phyloP scores from a whole-genome alignment of 2,329 filamentous ascomycete species.

The Aspergillus pseudoglaucus region DNA sequence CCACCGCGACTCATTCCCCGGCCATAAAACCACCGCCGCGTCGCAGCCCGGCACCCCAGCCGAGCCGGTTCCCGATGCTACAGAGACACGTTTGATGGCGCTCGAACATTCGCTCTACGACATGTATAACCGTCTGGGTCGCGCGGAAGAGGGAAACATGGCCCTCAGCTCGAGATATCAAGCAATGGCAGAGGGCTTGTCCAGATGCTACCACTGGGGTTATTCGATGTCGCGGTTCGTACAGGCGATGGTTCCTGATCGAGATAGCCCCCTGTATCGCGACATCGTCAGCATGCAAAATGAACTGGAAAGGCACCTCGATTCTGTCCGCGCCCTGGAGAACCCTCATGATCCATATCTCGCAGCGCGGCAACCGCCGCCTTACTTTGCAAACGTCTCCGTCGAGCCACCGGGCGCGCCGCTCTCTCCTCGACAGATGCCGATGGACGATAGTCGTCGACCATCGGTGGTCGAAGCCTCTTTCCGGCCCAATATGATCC shows the following conservation, averaged over 20 bases:
- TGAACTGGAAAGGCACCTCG: slow-evolving; percentile 57
- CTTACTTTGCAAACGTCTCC: slow-evolving; percentile 54
- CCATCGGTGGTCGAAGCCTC: slow-evolving; percentile 57
- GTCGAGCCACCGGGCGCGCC: slow-evolving; percentile 66
- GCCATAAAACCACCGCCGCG: slow-evolving; percentile 62
- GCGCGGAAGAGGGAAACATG: slow-evolving; percentile 76
- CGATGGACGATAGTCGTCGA: slow-evolving; percentile 75
- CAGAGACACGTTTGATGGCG: slow-evolving; percentile 66
- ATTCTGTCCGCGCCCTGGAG: slow-evolving; percentile 51
- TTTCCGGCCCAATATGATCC: slow-evolving; percentile 60
- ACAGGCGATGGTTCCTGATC: slow-evolving; percentile 64
- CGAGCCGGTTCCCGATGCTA: slow-evolving; percentile 71
- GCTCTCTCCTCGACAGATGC: slow-evolving; percentile 78
- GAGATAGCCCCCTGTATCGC: slow-evolving; percentile 69
- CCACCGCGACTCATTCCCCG: slow-evolving; percentile 80
- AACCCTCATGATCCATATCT: slow-evolving; percentile 60
- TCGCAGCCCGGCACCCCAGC: slow-evolving; percentile 81
- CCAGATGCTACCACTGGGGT: slow-evolving; percentile 70
- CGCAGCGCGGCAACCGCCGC: slow-evolving; percentile 52
- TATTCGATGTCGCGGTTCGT: slow-evolving; percentile 75
- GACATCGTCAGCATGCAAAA: slow-evolving; percentile 60
- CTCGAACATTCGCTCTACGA: slow-evolving; percentile 82
- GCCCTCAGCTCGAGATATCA: slow-evolving; percentile 76
- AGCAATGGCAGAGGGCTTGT: slow-evolving; percentile 71
- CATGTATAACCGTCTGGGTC: slow-evolving; percentile 65